Evolutionary conservation across 768 basidiomycete species (phyloP).

Genomic region (Artomyces pyxidatus): DNA sequence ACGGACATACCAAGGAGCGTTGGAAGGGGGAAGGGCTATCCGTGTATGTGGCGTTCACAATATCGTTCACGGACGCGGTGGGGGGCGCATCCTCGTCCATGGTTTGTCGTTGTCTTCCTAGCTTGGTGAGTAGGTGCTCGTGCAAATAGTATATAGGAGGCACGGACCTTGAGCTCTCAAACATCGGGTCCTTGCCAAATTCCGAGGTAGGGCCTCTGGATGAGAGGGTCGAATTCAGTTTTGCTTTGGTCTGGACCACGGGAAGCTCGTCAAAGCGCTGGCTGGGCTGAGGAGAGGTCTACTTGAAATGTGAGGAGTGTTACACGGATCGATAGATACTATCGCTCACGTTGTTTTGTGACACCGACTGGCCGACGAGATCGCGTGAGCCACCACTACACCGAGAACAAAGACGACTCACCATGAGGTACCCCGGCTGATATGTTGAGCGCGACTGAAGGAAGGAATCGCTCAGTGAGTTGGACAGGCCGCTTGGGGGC

Average conservation of each 20-base stretch:
- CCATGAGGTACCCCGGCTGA: slow-evolving; percentile 77
- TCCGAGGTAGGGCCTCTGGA: slow-evolving; percentile 57
- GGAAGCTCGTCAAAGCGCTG: slow-evolving; percentile 69
- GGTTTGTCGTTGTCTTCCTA: slow-evolving; percentile 10
- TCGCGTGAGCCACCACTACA: not conserved
- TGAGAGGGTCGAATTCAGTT: slow-evolving; percentile 65
- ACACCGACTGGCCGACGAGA: slow-evolving; percentile 39
- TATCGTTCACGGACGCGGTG: slow-evolving; percentile 65
- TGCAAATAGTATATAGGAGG: slow-evolving; percentile 1
- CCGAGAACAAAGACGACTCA: slow-evolving; percentile 24
- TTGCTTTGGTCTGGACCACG: slow-evolving; percentile 72
- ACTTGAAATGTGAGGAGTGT: not conserved
- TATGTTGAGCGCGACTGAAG: slow-evolving; percentile 71
- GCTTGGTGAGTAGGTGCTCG: not conserved
- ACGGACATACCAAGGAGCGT: slow-evolving; percentile 32
- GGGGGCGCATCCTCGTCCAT: slow-evolving; percentile 67
- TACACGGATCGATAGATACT: not conserved
- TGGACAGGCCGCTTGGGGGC: slow-evolving; percentile 33
- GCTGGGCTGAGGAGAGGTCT: slow-evolving; percentile 40
- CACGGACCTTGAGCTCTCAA: slow-evolving; percentile 56
- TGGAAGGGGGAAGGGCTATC: slow-evolving; percentile 37
- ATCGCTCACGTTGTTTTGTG: slow-evolving; percentile 46
- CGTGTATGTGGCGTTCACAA: slow-evolving; percentile 47
- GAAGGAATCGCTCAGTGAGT: slow-evolving; percentile 58
- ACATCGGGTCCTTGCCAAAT: slow-evolving; percentile 83